Base-by-base conservation (phyloP, 2,329 filamentous ascomycete genomes). In the Neopestalotiopsis sp. region DNA sequence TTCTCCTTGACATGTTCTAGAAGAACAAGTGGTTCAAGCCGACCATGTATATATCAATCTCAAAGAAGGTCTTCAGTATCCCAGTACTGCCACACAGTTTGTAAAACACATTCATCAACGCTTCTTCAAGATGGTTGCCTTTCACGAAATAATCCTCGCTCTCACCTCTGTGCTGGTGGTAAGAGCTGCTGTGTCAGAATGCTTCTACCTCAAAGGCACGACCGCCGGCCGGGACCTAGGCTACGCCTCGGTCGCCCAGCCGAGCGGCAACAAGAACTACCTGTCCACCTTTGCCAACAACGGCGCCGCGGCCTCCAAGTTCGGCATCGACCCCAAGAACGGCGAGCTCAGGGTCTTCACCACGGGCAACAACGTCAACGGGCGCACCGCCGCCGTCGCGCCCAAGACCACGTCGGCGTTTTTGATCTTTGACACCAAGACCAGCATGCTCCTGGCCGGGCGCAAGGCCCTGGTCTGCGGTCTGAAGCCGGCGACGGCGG, bases 371-470 rank as follows among this genome's bases (percentile, higher is more conserved):
- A 53, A 53, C 6, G 9, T 53, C 45, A 53, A 53, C 17, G 45
- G 45, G n/a, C 45, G 45, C n/a, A 53, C 45, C 5, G 45, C 45
- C 5, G 45, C 45, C 45, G n/a, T 53, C 17, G 45, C 45, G n/a
- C 45, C 45, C 45, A 53, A 53, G 45, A n/a, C 45, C 45, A 53
- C 45, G n/a, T 53, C 45, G n/a, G 45, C 45, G n/a, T 53, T 53
- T 53, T 20, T 53, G 5, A n/a, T 53, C 17, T 53, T 53, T 20
- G 45, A 53, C 10, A 53, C 45, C 45, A 53, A 53, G 45, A 53
- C 45, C 45, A 53, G 45, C 45, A 53, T 53, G 45, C 45, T 53
- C 17, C 45, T 53, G 24, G 24, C 17, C 17, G 17, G 45, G 17
- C 45, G 45, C 45, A 53, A 53, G 45, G 45, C 45, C 6, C n/a